These are phyloP conservation scores for Amesomyces nigricolor DNA, from an alignment of 2,329 filamentous ascomycete genomes.

Conservation along the genomic window DNA sequence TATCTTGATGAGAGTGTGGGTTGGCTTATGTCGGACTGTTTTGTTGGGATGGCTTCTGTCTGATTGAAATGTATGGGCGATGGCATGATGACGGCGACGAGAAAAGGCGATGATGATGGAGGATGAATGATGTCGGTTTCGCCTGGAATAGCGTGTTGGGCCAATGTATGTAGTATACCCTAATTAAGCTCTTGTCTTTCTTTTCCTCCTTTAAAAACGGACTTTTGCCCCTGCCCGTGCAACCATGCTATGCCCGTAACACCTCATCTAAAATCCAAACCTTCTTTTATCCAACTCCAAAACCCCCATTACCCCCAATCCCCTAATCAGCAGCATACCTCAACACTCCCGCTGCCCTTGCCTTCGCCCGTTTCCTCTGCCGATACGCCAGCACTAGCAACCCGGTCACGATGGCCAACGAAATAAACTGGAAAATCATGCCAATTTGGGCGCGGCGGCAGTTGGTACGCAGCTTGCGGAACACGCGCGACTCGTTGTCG, in stretches of 20 bases:
- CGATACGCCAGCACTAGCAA: slow-evolving; percentile 14
- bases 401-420: slow-evolving; percentile 8
- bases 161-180: slow-evolving; percentile 14
- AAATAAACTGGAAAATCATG: slow-evolving; percentile 23
- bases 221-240: neutral
- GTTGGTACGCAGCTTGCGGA: slow-evolving; percentile 12
- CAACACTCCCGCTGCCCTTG: neutral
- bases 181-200: slow-evolving; percentile 1
- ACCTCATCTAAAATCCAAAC: too few species aligned
- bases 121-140: neutral
- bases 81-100: slow-evolving; percentile 1
- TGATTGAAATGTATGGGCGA: neutral
- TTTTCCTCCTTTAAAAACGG: neutral
- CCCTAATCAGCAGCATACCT: neutral
- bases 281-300: too few species aligned
- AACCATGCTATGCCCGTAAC: neutral
- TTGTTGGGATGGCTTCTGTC: neutral
- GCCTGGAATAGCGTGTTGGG: slow-evolving; percentile 3
- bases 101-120: neutral
- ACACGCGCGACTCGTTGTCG: neutral
- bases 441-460: slow-evolving; percentile 21
- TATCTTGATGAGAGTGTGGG: too few species aligned
- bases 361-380: slow-evolving; percentile 15
- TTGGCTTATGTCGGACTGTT: neutral
- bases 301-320: neutral